Evolutionary conservation across 2,329 filamentous ascomycete genomes (phyloP).

Genomic region (Fonsecaea multimorphosa): DNA sequence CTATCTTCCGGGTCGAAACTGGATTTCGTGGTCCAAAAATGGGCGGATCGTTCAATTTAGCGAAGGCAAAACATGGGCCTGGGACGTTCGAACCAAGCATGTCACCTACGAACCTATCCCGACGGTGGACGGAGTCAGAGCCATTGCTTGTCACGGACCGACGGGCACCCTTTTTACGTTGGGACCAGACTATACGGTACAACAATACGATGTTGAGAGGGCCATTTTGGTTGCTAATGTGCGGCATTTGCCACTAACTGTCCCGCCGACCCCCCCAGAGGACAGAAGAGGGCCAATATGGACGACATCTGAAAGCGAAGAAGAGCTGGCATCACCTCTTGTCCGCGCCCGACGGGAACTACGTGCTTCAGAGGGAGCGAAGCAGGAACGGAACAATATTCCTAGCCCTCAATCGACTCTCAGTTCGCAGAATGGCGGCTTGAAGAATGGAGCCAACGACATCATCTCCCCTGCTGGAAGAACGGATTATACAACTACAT

Average conservation of each 20-base stretch:
- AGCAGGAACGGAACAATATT: conserved; percentile 67
- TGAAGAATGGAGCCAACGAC: conserved; percentile 50
- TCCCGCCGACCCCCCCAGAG: conserved; percentile 76
- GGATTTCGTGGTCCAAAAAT: conserved; percentile 99
- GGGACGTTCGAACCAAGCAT: conserved; percentile 98
- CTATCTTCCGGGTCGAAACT: conserved; percentile 77
- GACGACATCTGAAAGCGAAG: conserved; percentile 70
- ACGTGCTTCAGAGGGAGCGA: conserved; percentile 66
- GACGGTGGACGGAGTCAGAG: conserved; percentile 79
- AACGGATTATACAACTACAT: conserved; percentile 53
- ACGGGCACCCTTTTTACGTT: conserved; percentile 92
- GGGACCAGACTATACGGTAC: conserved; percentile 83
- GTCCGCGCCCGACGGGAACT: conserved; percentile 76
- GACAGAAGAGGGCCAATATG: conserved; percentile 63
- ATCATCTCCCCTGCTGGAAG: conserved; percentile 50
- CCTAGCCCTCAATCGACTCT: conserved; percentile 69
- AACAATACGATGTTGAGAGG: conserved; percentile 93
- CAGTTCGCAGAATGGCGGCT: conserved; percentile 62
- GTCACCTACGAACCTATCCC: conserved; percentile 89
- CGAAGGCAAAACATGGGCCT: conserved; percentile 89
- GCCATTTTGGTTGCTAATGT: conserved; percentile 83
- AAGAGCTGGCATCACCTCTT: conserved; percentile 73
- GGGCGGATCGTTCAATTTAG: conserved; percentile 92
- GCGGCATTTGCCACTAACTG: conserved; percentile 81
- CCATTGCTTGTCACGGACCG: conserved; percentile 85